Percentiles rank a stretch among this genome's conserved stretches.
These are phyloP conservation scores for Agrocybe praecox DNA, from an alignment of 768 basidiomycete genomes.

Conservation along the genomic window DNA sequence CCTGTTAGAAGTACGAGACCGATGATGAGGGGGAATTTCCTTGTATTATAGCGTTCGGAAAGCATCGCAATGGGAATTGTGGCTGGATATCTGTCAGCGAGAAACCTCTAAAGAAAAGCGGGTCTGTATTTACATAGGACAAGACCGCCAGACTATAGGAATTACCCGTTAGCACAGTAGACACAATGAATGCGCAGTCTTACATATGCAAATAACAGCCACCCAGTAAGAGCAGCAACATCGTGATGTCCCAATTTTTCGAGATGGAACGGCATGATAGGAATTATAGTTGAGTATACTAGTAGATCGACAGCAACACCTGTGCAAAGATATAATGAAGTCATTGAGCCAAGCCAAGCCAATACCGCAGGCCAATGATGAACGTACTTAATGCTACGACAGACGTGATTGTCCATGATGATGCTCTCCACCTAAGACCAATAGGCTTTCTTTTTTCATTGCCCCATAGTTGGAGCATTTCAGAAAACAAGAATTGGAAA, in stretches of 20 bases:
- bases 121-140: conserved; percentile 45
- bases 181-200: conserved; percentile 18
- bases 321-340: conserved; percentile 17
- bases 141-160: conserved; percentile 55
- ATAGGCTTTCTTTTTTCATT: conserved; percentile 27
- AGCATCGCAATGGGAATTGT: conserved; percentile 61
- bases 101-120: not conserved
- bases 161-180: not conserved
- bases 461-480: not conserved
- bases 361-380: not conserved
- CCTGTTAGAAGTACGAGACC: conserved; percentile 53
- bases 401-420: conserved; percentile 55
- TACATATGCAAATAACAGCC: conserved; percentile 64
- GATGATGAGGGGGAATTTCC: conserved; percentile 49
- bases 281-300: conserved; percentile 65
- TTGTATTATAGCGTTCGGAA: conserved; percentile 50
- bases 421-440: conserved; percentile 60
- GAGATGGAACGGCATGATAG: conserved; percentile 66
- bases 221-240: conserved; percentile 56
- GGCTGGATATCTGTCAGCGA: conserved; percentile 29
- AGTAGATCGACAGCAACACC: conserved; percentile 53
- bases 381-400: conserved; percentile 53
- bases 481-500: not conserved
- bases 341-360: not conserved
- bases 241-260: conserved; percentile 44